Percentiles rank a stretch among this genome's conserved stretches.
Evolutionary conservation across 345 rosid species (phyloP).

Genomic region (Anacardium occidentale): DNA sequence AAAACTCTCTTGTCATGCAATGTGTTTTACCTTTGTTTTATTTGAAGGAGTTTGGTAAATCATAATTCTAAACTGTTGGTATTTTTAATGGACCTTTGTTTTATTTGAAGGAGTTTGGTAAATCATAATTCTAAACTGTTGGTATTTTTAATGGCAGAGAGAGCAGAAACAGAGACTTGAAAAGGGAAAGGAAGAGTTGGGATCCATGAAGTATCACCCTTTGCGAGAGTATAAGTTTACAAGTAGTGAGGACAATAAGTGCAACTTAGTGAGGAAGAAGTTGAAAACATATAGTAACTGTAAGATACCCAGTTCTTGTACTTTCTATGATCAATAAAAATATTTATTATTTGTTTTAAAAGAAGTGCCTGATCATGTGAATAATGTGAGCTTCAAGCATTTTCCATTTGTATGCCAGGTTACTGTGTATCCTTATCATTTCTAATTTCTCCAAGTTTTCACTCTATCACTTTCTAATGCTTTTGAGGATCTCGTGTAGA

Average conservation of each 20-base stretch:
- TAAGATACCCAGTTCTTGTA: slow-evolving; percentile 9
- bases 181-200: slow-evolving; percentile 56
- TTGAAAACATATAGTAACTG: slow-evolving; percentile 31
- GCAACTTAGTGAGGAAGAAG: slow-evolving; percentile 44
- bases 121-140: neutral
- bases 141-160: slow-evolving; percentile 39
- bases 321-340: slow-evolving; percentile 3
- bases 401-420: neutral
- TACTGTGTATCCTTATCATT: neutral
- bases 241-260: slow-evolving; percentile 26
- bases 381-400: neutral
- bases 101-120: slow-evolving; percentile 1
- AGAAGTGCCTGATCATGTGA: neutral
- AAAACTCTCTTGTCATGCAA: neutral
- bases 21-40: neutral
- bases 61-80: neutral
- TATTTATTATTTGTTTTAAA: neutral
- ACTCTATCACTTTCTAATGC: too few species aligned
- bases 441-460: too few species aligned
- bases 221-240: slow-evolving; percentile 44
- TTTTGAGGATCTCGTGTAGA: too few species aligned
- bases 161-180: slow-evolving; percentile 52
- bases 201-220: slow-evolving; percentile 75
- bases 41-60: slow-evolving; percentile 1
- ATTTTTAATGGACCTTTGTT: neutral